phyloP scores from a whole-genome alignment of 108 stramenopile species.

The Chaetoceros tenuissimus region DNA sequence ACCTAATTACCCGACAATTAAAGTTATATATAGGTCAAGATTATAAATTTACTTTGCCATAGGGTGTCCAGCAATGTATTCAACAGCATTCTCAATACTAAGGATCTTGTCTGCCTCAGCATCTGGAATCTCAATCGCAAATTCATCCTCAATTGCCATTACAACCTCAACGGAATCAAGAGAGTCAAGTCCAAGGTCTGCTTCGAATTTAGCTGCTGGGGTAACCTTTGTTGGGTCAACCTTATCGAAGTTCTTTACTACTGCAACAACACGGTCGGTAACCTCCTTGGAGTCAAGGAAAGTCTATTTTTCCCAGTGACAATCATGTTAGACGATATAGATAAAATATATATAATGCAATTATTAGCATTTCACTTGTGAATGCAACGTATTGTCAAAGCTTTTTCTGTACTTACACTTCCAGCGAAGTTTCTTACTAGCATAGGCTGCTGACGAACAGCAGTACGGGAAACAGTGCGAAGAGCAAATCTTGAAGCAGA shows the following conservation, averaged over 20 bases:
- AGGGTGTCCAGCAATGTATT: conserved; percentile 89
- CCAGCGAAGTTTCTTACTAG: neutral
- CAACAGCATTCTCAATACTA: conserved; percentile 88
- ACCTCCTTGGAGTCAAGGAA: conserved; percentile 93
- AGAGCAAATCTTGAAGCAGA: neutral
- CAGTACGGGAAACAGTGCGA: neutral
- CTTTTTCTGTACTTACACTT: neutral
- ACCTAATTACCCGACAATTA: too few relatives aligned
- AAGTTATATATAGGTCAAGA: too few relatives aligned
- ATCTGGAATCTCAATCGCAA: conserved; percentile 99
- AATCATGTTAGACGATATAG: too few relatives aligned
- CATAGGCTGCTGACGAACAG: neutral
- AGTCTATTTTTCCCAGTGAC: too few relatives aligned
- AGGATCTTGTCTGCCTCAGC: conserved; percentile 98
- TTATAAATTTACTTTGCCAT: conserved; percentile 88
- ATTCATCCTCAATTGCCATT: conserved; percentile 99
- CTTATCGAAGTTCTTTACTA: conserved; percentile 99
- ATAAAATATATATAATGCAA: too few relatives aligned
- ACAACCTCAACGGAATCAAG: conserved; percentile 98
- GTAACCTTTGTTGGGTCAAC: conserved; percentile 86
- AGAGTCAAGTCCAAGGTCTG: conserved; percentile 97
- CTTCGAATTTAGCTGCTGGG: conserved; percentile 75
- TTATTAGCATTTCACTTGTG: too few relatives aligned
- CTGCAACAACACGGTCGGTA: conserved; percentile 85
- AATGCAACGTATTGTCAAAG: neutral